These are phyloP conservation scores for Blastobotrys terrestris DNA, from an alignment of 805 yeast species.

Conservation along the genomic window DNA sequence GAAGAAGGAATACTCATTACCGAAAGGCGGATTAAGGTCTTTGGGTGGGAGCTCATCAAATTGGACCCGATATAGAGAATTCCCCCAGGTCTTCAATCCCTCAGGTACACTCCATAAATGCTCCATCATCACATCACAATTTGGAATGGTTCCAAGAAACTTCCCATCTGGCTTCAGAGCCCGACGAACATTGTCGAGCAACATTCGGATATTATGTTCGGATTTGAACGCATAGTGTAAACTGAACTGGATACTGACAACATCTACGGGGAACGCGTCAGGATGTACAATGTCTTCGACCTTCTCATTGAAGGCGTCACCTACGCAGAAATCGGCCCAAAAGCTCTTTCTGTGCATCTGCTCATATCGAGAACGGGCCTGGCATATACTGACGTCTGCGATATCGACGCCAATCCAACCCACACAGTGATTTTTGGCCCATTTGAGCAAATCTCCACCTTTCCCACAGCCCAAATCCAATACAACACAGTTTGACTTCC, in stretches of 20 bases:
- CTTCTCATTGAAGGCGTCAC: conserved; percentile 78
- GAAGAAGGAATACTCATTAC: conserved; percentile 75
- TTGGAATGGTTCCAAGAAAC: conserved; percentile 92
- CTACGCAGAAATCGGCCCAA: conserved; percentile 80
- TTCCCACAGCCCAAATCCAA: conserved; percentile 95
- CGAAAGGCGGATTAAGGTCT: conserved; percentile 67
- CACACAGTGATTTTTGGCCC: conserved; percentile 65
- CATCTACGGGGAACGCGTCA: conserved; percentile 76
- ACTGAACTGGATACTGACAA: conserved; percentile 87
- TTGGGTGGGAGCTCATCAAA: conserved; percentile 84
- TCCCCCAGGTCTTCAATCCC: conserved; percentile 70
- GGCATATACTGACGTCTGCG: conserved; percentile 79
- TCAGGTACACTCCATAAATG: conserved; percentile 42
- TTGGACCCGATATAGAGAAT: conserved; percentile 70
- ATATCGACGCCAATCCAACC: conserved; percentile 89
- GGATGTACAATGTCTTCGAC: conserved; percentile 66
- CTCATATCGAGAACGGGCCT: conserved; percentile 73
- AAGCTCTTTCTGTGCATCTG: conserved; percentile 46
- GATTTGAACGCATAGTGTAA: conserved; percentile 91
- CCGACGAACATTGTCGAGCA: conserved; percentile 68
- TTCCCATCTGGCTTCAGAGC: conserved; percentile 77
- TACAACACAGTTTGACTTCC: conserved; percentile 43
- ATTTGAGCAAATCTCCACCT: conserved; percentile 93
- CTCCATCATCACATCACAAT: conserved; percentile 72
- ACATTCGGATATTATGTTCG: conserved; percentile 67